These are phyloP conservation scores for Coniella vitis DNA, from an alignment of 2,329 filamentous ascomycete genomes.

Conservation along the genomic window DNA sequence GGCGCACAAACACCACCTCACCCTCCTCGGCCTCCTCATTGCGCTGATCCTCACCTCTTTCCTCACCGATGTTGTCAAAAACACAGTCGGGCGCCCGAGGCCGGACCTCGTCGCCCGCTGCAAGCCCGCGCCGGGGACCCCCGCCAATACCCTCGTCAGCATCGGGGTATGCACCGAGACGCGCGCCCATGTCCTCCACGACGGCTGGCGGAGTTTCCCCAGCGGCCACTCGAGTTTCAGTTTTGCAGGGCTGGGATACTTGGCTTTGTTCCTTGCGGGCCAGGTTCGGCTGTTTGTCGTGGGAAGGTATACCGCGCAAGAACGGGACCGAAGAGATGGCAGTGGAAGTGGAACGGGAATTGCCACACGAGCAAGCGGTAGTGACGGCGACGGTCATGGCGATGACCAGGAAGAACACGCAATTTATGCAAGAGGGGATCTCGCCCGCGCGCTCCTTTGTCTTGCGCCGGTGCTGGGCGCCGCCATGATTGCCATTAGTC, in stretches of 20 bases:
- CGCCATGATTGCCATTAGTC: slow-evolving; percentile 60
- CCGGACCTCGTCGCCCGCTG: slow-evolving; percentile 67
- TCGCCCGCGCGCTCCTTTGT: slow-evolving; percentile 51
- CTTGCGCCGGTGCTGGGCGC: slow-evolving; percentile 55
- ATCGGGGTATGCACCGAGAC: slow-evolving; percentile 68
- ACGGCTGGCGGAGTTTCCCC: slow-evolving; percentile 80
- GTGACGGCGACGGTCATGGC: too few relatives aligned
- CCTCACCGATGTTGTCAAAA: slow-evolving; percentile 87
- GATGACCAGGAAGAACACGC: slow-evolving; percentile 18
- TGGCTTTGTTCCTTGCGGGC: slow-evolving; percentile 63
- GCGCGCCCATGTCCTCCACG: slow-evolving; percentile 62
- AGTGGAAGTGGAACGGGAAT: neutral
- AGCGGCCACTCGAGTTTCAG: slow-evolving; percentile 74
- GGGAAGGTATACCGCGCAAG: slow-evolving; percentile 24
- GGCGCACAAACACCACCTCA: slow-evolving; percentile 74
- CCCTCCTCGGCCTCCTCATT: slow-evolving; percentile 73
- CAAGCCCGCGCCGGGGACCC: slow-evolving; percentile 52
- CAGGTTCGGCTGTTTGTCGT: slow-evolving; percentile 52
- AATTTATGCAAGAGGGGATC: slow-evolving; percentile 32
- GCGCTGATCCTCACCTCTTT: slow-evolving; percentile 71
- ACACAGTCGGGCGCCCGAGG: slow-evolving; percentile 69
- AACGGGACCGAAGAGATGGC: neutral
- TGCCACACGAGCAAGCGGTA: neutral
- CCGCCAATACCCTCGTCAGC: slow-evolving; percentile 47
- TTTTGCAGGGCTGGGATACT: slow-evolving; percentile 71